phyloP scores from a whole-genome alignment of 2,329 filamentous ascomycete species.

The Phaeosphaeria sp. region DNA sequence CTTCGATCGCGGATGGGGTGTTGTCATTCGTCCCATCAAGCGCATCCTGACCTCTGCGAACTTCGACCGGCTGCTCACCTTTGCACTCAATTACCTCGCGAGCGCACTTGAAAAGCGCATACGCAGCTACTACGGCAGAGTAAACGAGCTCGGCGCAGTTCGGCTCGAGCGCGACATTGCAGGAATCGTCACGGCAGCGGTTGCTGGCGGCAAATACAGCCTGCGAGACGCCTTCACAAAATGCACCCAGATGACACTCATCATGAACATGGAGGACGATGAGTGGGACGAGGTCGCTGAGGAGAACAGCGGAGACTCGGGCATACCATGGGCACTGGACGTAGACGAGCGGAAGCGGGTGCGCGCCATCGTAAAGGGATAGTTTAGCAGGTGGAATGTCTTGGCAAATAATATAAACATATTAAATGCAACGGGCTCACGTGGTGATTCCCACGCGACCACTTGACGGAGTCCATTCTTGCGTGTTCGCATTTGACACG shows the following conservation, averaged over 20 bases:
- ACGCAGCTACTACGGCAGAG: constrained; percentile 77
- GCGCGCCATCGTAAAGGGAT: constrained; percentile 67
- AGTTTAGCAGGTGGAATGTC: constrained; percentile 4
- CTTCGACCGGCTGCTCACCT: constrained; percentile 76
- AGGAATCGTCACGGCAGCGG: constrained; percentile 70
- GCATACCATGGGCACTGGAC: constrained; percentile 74
- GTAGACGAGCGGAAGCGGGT: constrained; percentile 77
- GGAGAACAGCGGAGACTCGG: constrained; percentile 59
- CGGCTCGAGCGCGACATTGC: constrained; percentile 84
- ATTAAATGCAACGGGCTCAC: constrained; percentile 3
- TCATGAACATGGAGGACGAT: constrained; percentile 94
- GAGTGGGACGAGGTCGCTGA: constrained; percentile 82
- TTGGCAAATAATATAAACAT: constrained; percentile 27
- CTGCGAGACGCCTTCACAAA: constrained; percentile 79
- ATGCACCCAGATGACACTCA: constrained; percentile 80
- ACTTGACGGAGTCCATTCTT: background rate
- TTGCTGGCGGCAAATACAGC: constrained; percentile 75
- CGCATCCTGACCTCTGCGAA: constrained; percentile 81
- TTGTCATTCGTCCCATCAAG: constrained; percentile 81
- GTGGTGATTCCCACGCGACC: background rate
- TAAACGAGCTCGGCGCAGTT: constrained; percentile 82
- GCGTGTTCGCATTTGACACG: background rate
- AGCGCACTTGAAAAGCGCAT: constrained; percentile 86
- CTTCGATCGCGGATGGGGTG: constrained; percentile 86
- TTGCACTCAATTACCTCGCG: constrained; percentile 76